A percentile compares a stretch with the other conserved stretches of the same genome.
Conservation (phyloP, 1,139 yeast genomes). For the Debaryomycetaceae sp. region DNA sequence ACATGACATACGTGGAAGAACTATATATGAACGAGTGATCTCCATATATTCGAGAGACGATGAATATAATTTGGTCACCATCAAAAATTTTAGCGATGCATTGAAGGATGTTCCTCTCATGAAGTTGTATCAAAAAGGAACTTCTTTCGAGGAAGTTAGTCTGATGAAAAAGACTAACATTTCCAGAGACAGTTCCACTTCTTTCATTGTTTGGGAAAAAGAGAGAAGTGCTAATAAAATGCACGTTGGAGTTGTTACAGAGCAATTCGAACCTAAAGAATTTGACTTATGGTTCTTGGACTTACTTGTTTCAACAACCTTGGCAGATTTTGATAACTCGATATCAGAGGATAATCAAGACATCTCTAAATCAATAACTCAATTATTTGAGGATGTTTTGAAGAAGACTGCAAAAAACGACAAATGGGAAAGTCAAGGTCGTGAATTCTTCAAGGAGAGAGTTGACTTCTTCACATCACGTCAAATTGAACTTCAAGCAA, state of each 20-base stretch:
- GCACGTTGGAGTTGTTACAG: conserved; percentile 27
- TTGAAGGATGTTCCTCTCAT: neutral
- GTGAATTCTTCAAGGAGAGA: conserved; percentile 34
- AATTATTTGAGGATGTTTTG: conserved; percentile 37
- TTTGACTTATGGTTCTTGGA: conserved; percentile 36
- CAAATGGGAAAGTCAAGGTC: conserved; percentile 48
- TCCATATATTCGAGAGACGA: conserved; percentile 27
- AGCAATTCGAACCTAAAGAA: conserved; percentile 15
- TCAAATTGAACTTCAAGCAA: conserved; percentile 48
- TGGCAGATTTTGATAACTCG: conserved; percentile 6
- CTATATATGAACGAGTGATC: conserved; percentile 33
- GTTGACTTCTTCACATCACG: conserved; percentile 49
- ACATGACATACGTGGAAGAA: conserved; percentile 8
- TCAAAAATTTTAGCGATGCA: neutral
- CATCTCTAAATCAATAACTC: conserved; percentile 16
- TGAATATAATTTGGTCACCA: neutral
- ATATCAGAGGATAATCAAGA: conserved; percentile 3
- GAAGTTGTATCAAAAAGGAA: neutral
- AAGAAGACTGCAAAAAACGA: conserved; percentile 48
- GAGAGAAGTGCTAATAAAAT: conserved; percentile 10
- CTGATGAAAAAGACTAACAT: neutral
- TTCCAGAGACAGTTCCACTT: neutral
- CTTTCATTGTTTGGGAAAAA: conserved; percentile 19
- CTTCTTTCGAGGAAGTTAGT: neutral
- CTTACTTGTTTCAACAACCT: conserved; percentile 18